Base-by-base conservation (phyloP, 2,329 filamentous ascomycete species). In the Sporothrix brunneoviolacea region DNA sequence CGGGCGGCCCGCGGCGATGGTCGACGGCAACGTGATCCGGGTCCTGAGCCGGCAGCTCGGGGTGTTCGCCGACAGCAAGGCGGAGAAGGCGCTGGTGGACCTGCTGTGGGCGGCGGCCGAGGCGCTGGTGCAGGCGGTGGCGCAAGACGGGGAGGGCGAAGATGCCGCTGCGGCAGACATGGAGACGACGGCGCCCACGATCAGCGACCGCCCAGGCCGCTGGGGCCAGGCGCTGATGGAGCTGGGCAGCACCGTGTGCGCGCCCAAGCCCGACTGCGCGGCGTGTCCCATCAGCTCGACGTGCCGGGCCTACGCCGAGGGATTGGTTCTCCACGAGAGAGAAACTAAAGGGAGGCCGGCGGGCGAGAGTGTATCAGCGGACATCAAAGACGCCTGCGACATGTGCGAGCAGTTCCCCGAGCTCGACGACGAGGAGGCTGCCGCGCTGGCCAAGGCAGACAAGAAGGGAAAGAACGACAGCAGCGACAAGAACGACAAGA, bases 161-260 rank as follows among this genome's bases (percentile, higher is more conserved):
- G 50, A 32, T 6, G 48, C 50, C 15, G 48, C 52, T 0, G 43
- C 51, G 0, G 58, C 56, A 1, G 56, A 54, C 0, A 54, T 54
- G 1, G 35, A 30, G 57, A 55, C 1, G 48, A 33, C 4, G 45
- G 46, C 8, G 42, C 52, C 0, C 15, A 48, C 63, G 19, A 55
- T 60, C 13, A 81, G 73, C 48, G 71, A 77, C 47, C 62, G 74
- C 19, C 79, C 80, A 0, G 80, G 80, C 0, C 64, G 73, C 53
- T 83, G 80, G 80, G 81, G 81, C 0, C 80, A 84, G 59, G 80
- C 77, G 1, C 63, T 84, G 22, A 84, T 84, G 80, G 80, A 84
- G 59, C 68, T 84, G 4, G 80, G 80, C 3, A 82, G 79, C 55
- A 84, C 80, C 0, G 61, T 83, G 2, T 84, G 80, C 57, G 73